Percentiles rank a stretch among this genome's conserved stretches.
These are phyloP conservation scores for Naganishia antarctica DNA, from an alignment of 768 basidiomycete genomes.

Conservation along the genomic window DNA sequence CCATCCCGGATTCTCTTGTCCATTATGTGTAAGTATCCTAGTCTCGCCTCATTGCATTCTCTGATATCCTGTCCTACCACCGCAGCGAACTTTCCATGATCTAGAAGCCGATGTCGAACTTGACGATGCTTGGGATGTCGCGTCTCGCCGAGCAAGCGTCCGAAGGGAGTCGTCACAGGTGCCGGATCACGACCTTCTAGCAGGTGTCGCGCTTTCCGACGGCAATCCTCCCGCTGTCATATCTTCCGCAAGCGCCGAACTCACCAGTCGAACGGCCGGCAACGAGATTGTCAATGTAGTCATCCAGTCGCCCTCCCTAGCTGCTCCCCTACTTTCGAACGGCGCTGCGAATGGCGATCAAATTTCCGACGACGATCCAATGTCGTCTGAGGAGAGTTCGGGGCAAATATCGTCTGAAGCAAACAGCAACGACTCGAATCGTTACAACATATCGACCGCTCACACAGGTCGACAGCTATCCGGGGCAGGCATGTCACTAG, in stretches of 20 bases:
- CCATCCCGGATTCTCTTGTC: conserved; percentile 89
- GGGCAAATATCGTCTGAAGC: background rate
- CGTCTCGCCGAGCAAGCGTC: conserved; percentile 34
- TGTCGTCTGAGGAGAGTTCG: background rate
- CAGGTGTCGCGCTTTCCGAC: background rate
- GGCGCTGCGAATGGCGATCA: too few species aligned
- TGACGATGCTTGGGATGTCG: conserved; percentile 52
- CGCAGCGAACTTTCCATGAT: conserved; percentile 75
- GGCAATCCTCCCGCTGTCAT: background rate
- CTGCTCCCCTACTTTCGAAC: too few species aligned
- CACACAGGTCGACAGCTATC: conserved; percentile 25
- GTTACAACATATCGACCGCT: conserved; percentile 2
- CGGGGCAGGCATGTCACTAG: conserved; percentile 14
- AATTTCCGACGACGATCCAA: background rate
- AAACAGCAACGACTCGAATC: background rate
- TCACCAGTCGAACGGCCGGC: background rate
- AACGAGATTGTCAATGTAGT: background rate
- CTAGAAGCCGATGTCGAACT: conserved; percentile 91
- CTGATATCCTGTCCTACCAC: background rate
- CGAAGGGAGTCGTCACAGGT: conserved; percentile 8
- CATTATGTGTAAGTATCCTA: conserved; percentile 60
- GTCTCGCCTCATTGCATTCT: background rate
- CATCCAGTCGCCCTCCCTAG: too few species aligned
- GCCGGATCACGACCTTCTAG: conserved; percentile 4
- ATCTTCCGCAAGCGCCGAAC: background rate